Conservation (phyloP, 2,329 filamentous ascomycete species). For the Fusarium sp. region DNA sequence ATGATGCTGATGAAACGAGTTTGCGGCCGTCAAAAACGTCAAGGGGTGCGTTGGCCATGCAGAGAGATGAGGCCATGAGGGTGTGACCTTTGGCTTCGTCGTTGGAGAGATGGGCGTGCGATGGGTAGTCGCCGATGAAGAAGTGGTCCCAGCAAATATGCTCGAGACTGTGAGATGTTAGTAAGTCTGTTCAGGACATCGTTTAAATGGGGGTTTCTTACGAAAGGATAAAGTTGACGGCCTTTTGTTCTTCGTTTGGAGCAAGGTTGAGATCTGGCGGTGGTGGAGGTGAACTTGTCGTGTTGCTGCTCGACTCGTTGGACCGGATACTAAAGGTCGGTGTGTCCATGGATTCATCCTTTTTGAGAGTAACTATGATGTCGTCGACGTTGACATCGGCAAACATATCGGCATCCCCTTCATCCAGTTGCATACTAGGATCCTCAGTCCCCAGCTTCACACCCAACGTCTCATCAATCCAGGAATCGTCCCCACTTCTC, state of each 20-base stretch:
- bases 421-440: slow-evolving; percentile 4
- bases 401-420: slow-evolving; percentile 50
- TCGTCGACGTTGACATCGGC: slow-evolving; percentile 56
- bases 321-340: slow-evolving; percentile 61
- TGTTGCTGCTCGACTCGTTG: slow-evolving; percentile 41
- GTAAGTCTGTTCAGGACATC: not conserved
- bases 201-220: slow-evolving; percentile 50
- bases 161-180: slow-evolving; percentile 60
- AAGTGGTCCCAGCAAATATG: slow-evolving; percentile 69
- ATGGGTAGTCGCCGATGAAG: slow-evolving; percentile 57
- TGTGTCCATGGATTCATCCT: slow-evolving; percentile 59
- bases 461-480: slow-evolving; percentile 40
- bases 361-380: slow-evolving; percentile 59
- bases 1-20: slow-evolving; percentile 37
- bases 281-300: slow-evolving; percentile 37
- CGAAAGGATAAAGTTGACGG: slow-evolving; percentile 69
- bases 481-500: slow-evolving; percentile 27
- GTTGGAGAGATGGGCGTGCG: slow-evolving; percentile 52
- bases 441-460: slow-evolving; percentile 4
- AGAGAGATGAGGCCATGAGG: slow-evolving; percentile 62
- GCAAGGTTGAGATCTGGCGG: slow-evolving; percentile 50
- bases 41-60: slow-evolving; percentile 58
- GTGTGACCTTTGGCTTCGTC: slow-evolving; percentile 58
- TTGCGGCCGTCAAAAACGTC: slow-evolving; percentile 52
- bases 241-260: slow-evolving; percentile 60